These are phyloP conservation scores for Zanthoxylum bungeanum DNA, from an alignment of 345 rosid genomes.

Conservation along the genomic window DNA sequence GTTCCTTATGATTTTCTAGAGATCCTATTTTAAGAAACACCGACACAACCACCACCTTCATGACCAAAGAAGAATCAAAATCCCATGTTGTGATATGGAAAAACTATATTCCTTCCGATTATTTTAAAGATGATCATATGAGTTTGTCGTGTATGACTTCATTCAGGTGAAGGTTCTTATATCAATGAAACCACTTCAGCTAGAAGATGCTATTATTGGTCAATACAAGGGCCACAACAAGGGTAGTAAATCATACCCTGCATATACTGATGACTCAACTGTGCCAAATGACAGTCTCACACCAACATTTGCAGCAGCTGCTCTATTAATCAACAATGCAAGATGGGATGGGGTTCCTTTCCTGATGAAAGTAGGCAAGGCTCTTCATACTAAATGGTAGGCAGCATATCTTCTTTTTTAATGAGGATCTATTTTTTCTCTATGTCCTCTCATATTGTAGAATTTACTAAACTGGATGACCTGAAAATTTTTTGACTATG, in stretches of 20 bases:
- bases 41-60: background rate
- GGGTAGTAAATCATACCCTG: conserved; percentile 54
- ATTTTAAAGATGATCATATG: background rate
- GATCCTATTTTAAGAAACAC: background rate
- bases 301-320: conserved; percentile 92
- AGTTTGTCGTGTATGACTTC: background rate
- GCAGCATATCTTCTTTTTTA: background rate
- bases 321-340: conserved; percentile 79
- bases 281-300: conserved; percentile 71
- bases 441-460: background rate
- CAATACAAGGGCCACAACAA: conserved; percentile 85
- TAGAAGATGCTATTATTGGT: conserved; percentile 71
- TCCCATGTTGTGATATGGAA: background rate
- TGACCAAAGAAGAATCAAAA: background rate
- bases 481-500: conserved; percentile 5
- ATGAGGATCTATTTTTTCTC: background rate
- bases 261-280: conserved; percentile 72
- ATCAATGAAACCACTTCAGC: conserved; percentile 75
- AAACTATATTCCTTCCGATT: background rate
- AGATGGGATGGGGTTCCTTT: conserved; percentile 99
- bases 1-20: background rate
- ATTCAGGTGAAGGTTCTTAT: conserved; percentile 82
- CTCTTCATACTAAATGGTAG: conserved; percentile 73
- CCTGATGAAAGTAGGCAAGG: conserved; percentile 92
- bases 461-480: background rate